These are phyloP conservation scores for Rhododendron mucronatum DNA, from an alignment of 148 eudicot genomes.

Conservation along the genomic window DNA sequence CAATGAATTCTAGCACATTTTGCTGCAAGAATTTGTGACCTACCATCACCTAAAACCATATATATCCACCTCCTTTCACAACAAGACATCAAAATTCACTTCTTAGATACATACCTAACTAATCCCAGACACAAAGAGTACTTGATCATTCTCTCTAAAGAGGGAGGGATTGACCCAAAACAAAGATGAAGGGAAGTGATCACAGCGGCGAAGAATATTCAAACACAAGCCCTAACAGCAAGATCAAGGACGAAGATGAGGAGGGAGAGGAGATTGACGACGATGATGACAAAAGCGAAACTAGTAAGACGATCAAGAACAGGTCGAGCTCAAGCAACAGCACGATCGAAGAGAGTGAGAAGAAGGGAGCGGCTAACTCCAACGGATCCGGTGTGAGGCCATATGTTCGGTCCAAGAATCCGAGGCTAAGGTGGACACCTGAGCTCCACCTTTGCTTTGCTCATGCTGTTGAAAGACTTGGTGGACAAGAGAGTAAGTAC, in stretches of 20 bases:
- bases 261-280: slow-evolving; percentile 21
- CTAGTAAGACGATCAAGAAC: slow-evolving; percentile 21
- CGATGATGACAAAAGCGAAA: slow-evolving; percentile 1
- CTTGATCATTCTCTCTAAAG: not conserved
- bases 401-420: slow-evolving; percentile 78
- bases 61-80: not conserved
- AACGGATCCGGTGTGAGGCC: slow-evolving; percentile 62
- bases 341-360: slow-evolving; percentile 61
- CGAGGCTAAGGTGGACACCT: slow-evolving; percentile 88
- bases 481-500: slow-evolving; percentile 85
- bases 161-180: not conserved
- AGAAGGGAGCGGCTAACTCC: slow-evolving; percentile 27
- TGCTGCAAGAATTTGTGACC: slow-evolving; percentile 8
- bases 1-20: slow-evolving; percentile 23
- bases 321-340: slow-evolving; percentile 73
- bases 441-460: slow-evolving; percentile 86
- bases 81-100: not conserved
- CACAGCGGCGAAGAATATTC: slow-evolving; percentile 30
- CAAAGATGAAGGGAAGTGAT: slow-evolving; percentile 19
- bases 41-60: not conserved
- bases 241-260: slow-evolving; percentile 12
- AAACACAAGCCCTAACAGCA: slow-evolving; percentile 27
- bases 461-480: slow-evolving; percentile 82
- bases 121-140: not conserved
- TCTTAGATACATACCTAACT: not conserved